phyloP scores from a whole-genome alignment of 2,329 filamentous ascomycete genomes.

The Dactylonectria macrodidyma region DNA sequence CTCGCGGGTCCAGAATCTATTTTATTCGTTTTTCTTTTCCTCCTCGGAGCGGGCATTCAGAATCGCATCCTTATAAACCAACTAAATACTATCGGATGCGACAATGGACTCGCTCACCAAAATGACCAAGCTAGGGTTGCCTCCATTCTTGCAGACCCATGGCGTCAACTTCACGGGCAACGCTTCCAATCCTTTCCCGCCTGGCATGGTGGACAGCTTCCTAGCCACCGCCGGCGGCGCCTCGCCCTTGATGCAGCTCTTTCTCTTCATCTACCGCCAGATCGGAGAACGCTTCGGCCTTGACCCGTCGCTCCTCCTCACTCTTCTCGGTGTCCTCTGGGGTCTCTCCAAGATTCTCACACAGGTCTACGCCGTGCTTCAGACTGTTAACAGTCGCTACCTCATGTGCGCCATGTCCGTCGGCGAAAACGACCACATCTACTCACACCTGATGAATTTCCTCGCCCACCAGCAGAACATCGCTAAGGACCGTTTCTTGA shows the following conservation, averaged over 20 bases:
- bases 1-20: not conserved
- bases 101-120: conserved; percentile 47
- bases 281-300: conserved; percentile 62
- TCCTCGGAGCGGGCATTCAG: not conserved
- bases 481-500: conserved; percentile 65
- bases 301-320: conserved; percentile 64
- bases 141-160: conserved; percentile 46
- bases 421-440: conserved; percentile 70
- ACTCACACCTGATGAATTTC: conserved; percentile 71
- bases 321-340: conserved; percentile 64
- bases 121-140: conserved; percentile 49
- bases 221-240: conserved; percentile 61
- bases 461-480: conserved; percentile 68
- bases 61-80: not conserved
- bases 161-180: conserved; percentile 40
- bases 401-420: conserved; percentile 69
- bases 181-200: conserved; percentile 43
- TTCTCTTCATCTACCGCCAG: conserved; percentile 63
- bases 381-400: conserved; percentile 58
- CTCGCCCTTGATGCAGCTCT: conserved; percentile 58
- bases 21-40: not conserved
- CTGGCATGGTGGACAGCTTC: conserved; percentile 60
- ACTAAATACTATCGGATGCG: not conserved
- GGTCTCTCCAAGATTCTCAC: conserved; percentile 56
- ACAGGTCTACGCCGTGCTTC: conserved; percentile 54